Evolutionary conservation across 1,139 yeast species (phyloP), one percentile per base, ranked within the genome.

Genomic region (Pichia inconspicua): DNA sequence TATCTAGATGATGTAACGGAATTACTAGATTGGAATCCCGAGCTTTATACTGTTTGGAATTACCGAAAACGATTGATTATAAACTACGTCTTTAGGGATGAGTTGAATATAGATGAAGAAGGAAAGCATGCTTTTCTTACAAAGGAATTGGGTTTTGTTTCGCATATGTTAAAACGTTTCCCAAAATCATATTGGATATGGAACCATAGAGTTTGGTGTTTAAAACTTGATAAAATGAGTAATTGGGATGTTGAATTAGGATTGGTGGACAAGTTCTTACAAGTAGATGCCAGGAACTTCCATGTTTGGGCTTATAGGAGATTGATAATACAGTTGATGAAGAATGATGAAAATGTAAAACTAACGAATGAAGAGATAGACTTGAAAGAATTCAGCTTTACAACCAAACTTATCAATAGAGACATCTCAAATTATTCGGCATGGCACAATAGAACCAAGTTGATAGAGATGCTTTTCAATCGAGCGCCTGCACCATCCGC

Each of bases 171-270:
- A 58, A 77, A 77, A 50, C 66, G 73, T 50, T 82, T 68, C 55
- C 98, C 99, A 2, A 92, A 92, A 63, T 86, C 90, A 37, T 92
- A 92, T 63, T 90, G 97, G 96, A 82, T 92, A 19, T 92, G 97
- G 97, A 85, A 84, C 59, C 97, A 92, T 64, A 73, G 99, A 32
- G 68, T 77, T 22, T 92, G 98, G 98, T 77, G 87, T 46, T 67
- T 92, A 40, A 72, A 75, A 47, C 69, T 79, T 44, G 80, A 83
- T 6, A 59, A 62, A 1, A 51, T 62, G 6, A 74, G 77, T 5
- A 69, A 83, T 48, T 89, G 95, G 95, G 63, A 71, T 14, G 66
- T 65, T 43, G 98, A 92, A 61, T 67, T 92, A 56, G 73, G 66
- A 1, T 73, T 88, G 10, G 90, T 87, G 1, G 77, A 78, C 46